Evolutionary conservation across 208 protist genomes (phyloP).

Genomic region (Balamuthia mandrillaris): DNA sequence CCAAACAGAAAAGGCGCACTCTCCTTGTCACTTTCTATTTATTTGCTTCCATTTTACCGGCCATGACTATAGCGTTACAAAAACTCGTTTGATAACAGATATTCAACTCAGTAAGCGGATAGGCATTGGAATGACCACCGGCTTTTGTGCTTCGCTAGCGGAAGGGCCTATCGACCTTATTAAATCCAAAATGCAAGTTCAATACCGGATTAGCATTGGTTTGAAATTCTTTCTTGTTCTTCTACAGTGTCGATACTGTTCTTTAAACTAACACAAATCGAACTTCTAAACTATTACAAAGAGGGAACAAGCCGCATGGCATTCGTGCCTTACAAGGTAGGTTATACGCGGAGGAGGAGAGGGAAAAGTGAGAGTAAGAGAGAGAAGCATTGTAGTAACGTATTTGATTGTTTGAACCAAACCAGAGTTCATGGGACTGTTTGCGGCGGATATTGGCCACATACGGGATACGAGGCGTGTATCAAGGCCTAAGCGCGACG

Average conservation of each 20-base stretch:
- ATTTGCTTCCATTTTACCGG: background rate
- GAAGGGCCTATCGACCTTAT: conserved; percentile 32
- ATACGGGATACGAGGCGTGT: conserved; percentile 12
- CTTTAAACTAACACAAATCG: no score
- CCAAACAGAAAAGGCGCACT: background rate
- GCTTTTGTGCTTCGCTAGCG: background rate
- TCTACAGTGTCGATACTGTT: no score
- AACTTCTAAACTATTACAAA: no score
- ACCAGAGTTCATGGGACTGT: conserved; percentile 39
- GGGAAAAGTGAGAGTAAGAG: no score
- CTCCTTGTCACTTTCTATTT: background rate
- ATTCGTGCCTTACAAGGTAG: no score
- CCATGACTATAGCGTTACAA: no score
- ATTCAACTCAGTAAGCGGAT: background rate
- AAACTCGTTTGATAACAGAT: no score
- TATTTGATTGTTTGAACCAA: no score
- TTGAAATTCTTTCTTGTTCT: no score
- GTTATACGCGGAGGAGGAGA: no score
- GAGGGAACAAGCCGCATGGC: no score
- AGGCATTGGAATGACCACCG: background rate
- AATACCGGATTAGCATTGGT: background rate
- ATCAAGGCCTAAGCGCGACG: conserved; percentile 1
- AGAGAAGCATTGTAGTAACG: no score
- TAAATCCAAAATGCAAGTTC: conserved; percentile 39
- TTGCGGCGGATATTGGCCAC: background rate